These are phyloP conservation scores for Calendula officinalis DNA, from an alignment of 129 eudicot species.

Conservation along the genomic window DNA sequence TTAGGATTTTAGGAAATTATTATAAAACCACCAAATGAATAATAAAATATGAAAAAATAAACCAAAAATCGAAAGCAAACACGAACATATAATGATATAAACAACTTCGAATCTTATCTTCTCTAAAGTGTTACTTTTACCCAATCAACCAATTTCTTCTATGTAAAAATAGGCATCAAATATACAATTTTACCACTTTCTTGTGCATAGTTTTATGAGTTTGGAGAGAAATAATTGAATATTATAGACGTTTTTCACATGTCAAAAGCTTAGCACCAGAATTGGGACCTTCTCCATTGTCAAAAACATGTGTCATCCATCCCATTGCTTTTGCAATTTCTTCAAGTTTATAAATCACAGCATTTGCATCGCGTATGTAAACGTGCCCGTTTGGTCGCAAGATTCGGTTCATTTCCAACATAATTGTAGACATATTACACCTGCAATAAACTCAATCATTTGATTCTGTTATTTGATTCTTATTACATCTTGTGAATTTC, in stretches of 20 bases:
- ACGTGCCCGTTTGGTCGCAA: slow-evolving; percentile 75
- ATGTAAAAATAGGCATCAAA: background rate
- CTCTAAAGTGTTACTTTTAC: background rate
- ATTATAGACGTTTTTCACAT: slow-evolving; percentile 65
- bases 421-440: slow-evolving; percentile 67
- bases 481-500: background rate
- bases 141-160: slow-evolving; percentile 20
- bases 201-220: background rate
- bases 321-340: slow-evolving; percentile 76
- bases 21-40: background rate
- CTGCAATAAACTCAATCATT: slow-evolving; percentile 44
- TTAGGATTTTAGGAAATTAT: too few relatives aligned
- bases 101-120: background rate
- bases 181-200: slow-evolving; percentile 8
- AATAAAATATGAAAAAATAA: background rate
- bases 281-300: slow-evolving; percentile 82
- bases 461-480: too few relatives aligned
- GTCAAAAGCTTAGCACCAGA: slow-evolving; percentile 72
- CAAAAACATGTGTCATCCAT: slow-evolving; percentile 57
- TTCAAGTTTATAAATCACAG: slow-evolving; percentile 49
- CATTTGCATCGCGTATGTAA: slow-evolving; percentile 59
- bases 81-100: background rate
- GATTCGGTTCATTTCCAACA: slow-evolving; percentile 80
- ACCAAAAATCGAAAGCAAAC: background rate
- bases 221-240: background rate